A percentile compares a stretch with the other conserved stretches of the same genome.
Conservation (phyloP, 352 stramenopile species). For the Globisporangium iwayamae region DNA sequence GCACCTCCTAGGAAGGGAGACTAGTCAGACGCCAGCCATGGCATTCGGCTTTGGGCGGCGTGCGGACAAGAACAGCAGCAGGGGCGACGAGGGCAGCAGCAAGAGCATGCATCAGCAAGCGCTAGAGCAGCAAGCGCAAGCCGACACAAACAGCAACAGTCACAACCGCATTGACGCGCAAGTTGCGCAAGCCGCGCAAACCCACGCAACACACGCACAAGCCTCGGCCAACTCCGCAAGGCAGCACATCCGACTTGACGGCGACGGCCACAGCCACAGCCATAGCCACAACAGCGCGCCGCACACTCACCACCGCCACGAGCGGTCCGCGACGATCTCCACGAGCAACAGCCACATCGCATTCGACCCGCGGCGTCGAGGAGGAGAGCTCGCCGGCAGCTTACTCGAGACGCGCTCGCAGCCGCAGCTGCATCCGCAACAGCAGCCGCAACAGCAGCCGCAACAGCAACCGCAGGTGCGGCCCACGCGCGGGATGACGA, state of each 20-base stretch:
- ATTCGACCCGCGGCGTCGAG: not conserved
- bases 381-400: conserved; percentile 5
- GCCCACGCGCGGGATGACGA: conserved; percentile 9
- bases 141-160: not conserved
- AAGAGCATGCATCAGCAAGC: not conserved
- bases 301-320: not conserved
- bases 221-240: not conserved
- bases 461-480: not conserved
- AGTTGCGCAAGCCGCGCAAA: not conserved
- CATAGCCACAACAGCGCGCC: not conserved
- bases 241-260: conserved; percentile 13
- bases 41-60: conserved; percentile 17
- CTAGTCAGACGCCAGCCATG: not conserved
- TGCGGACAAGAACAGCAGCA: conserved; percentile 11
- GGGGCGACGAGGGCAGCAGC: not conserved
- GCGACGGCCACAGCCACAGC: not conserved
- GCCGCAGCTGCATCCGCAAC: not conserved
- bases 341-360: not conserved
- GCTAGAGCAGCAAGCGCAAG: conserved; percentile 4
- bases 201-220: not conserved
- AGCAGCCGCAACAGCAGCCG: not conserved
- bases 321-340: conserved; percentile 1
- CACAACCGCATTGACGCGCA: not conserved
- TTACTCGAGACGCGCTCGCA: conserved; percentile 2
- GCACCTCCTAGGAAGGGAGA: not conserved